Conservation (phyloP, 768 basidiomycete species). For the Leccinum truebloodii region DNA sequence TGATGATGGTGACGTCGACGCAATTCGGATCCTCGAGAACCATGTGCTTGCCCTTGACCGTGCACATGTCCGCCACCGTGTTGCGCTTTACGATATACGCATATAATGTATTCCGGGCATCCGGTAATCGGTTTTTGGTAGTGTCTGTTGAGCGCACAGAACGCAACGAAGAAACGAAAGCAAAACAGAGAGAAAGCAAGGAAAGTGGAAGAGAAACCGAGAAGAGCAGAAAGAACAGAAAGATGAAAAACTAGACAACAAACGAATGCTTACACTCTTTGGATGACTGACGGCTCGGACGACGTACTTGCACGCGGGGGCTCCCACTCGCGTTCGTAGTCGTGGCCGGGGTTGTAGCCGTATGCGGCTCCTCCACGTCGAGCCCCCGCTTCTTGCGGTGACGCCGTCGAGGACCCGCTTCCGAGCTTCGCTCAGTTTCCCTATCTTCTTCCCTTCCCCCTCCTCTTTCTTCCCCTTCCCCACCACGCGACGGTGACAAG, state of each 20-base stretch:
- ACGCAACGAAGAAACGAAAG: not conserved
- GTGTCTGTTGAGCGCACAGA: not conserved
- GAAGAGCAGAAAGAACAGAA: not conserved
- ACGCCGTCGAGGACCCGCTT: conserved; percentile 5
- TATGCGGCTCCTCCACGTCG: conserved; percentile 6
- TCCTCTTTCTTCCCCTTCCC: conserved; percentile 12
- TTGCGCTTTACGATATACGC: not conserved
- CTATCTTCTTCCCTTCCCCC: not conserved
- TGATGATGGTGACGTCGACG: conserved; percentile 10
- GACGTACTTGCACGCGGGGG: not conserved
- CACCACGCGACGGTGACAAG: conserved; percentile 11
- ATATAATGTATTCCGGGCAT: not conserved
- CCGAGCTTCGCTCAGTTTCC: conserved; percentile 7
- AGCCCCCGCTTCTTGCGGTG: conserved; percentile 23
- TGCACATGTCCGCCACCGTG: not conserved
- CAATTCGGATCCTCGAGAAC: conserved; percentile 14
- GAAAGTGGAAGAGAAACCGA: not conserved
- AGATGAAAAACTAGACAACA: not conserved
- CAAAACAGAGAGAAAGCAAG: not conserved
- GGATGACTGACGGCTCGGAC: not conserved
- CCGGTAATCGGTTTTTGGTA: not conserved
- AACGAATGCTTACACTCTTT: conserved; percentile 18
- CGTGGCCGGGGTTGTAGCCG: not conserved
- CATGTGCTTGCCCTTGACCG: not conserved
- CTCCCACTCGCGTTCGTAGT: not conserved